These are phyloP conservation scores for Macadamia tetraphylla DNA, from an alignment of 164 flowering plant genomes.

Conservation along the genomic window DNA sequence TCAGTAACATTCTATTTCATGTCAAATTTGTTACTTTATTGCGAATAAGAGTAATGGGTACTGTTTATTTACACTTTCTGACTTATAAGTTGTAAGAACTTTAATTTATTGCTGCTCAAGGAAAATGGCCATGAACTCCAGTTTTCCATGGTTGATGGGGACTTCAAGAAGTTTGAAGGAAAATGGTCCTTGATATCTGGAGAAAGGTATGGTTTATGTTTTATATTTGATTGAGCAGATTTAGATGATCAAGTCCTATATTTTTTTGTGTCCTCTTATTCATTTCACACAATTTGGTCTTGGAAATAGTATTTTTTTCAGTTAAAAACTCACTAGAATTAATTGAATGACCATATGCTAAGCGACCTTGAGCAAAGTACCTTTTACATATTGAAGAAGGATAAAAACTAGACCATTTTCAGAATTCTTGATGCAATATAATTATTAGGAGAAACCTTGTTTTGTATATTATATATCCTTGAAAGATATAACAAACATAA, in stretches of 20 bases:
- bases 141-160: constrained; percentile 96
- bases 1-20: too few species aligned
- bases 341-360: not conserved
- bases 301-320: not conserved
- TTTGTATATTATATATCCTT: too few species aligned
- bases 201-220: constrained; percentile 39
- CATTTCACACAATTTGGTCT: not conserved
- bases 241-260: not conserved
- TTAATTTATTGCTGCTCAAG: constrained; percentile 28
- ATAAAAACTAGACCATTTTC: not conserved
- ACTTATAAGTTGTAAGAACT: not conserved
- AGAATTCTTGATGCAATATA: not conserved
- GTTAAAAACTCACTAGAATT: not conserved
- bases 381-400: too few species aligned
- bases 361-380: not conserved
- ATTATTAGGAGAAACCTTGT: too few species aligned
- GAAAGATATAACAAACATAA: too few species aligned
- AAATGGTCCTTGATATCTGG: constrained; percentile 76
- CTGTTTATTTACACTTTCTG: not conserved
- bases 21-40: too few species aligned
- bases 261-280: constrained; percentile 2
- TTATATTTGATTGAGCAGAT: not conserved
- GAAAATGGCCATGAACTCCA: constrained; percentile 62
- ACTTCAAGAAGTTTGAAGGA: constrained; percentile 95
- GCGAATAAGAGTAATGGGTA: not conserved